Conservation (phyloP, 192 early-diverging fungal species). For the Radiomyces spectabilis region DNA sequence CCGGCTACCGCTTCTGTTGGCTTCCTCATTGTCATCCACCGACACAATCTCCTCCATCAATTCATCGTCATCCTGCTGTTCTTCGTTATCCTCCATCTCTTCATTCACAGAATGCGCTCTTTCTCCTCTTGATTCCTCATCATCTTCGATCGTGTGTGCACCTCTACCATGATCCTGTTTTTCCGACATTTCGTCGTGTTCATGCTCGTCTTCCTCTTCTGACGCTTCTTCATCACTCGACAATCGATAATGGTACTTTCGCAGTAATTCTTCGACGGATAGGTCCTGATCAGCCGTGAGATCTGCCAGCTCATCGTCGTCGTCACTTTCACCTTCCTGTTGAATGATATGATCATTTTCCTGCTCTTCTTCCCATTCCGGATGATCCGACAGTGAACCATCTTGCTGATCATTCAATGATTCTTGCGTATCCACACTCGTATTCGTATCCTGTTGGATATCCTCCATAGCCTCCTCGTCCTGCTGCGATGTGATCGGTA, state of each 20-base stretch:
- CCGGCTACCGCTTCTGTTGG: no score
- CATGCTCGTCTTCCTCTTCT: conserved; percentile 18
- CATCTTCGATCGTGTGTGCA: not conserved
- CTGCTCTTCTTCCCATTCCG: conserved; percentile 2
- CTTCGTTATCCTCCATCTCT: not conserved
- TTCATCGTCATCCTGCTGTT: no score
- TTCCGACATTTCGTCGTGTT: not conserved
- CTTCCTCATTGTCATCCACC: no score
- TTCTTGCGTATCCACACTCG: no score
- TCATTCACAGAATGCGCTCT: not conserved
- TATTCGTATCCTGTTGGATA: no score
- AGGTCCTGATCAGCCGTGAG: conserved; percentile 58
- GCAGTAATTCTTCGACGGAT: conserved; percentile 50
- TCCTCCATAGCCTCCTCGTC: no score
- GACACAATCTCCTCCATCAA: no score
- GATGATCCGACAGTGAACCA: not conserved
- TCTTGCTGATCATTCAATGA: not conserved
- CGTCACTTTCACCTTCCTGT: conserved; percentile 14
- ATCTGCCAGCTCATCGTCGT: conserved; percentile 33
- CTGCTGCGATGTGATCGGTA: no score
- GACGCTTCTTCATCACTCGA: conserved; percentile 12
- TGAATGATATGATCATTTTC: conserved; percentile 15
- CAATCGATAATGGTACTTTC: conserved; percentile 36
- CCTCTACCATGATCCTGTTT: not conserved
- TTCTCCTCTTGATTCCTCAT: not conserved